A percentile compares a stretch with the other conserved stretches of the same genome.
Evolutionary conservation across 2,329 filamentous ascomycete genomes (phyloP).

Genomic region (Juglanconis juglandina): DNA sequence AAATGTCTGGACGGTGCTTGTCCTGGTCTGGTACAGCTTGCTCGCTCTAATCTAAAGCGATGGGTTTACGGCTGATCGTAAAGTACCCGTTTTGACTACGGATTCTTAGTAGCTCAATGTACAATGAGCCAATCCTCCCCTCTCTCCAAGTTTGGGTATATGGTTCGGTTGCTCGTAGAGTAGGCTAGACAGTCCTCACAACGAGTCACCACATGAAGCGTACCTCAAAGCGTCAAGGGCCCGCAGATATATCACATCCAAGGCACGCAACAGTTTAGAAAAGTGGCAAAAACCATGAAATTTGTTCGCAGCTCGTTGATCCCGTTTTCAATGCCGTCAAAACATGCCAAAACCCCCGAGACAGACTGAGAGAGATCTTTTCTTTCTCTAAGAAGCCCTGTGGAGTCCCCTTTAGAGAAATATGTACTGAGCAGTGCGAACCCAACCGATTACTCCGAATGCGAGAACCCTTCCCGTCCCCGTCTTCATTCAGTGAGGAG

Average conservation of each 20-base stretch:
- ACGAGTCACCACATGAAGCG: not conserved
- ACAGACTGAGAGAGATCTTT: conserved; percentile 17
- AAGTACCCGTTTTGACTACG: no score
- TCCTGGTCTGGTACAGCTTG: no score
- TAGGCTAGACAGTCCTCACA: not conserved
- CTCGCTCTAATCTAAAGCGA: no score
- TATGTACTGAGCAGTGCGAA: conserved; percentile 33
- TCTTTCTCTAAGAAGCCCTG: conserved; percentile 11
- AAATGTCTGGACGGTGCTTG: no score
- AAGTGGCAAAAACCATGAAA: conserved; percentile 18
- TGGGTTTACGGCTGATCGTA: no score
- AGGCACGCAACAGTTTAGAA: conserved; percentile 21
- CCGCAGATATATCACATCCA: conserved; percentile 41
- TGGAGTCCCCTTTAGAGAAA: conserved; percentile 21
- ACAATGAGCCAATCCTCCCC: no score
- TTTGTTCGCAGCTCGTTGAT: conserved; percentile 21
- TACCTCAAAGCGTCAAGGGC: no score
- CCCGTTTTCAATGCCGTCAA: conserved; percentile 23
- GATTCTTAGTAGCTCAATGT: no score
- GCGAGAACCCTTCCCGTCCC: conserved; percentile 40
- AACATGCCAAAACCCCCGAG: conserved; percentile 20
- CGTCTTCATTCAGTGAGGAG: conserved; percentile 45
- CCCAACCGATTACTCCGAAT: conserved; percentile 60
- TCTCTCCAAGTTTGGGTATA: no score
- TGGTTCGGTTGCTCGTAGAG: no score